These are phyloP conservation scores for Melampsora americana DNA, from an alignment of 1,284 basidiomycete species.

Conservation along the genomic window DNA sequence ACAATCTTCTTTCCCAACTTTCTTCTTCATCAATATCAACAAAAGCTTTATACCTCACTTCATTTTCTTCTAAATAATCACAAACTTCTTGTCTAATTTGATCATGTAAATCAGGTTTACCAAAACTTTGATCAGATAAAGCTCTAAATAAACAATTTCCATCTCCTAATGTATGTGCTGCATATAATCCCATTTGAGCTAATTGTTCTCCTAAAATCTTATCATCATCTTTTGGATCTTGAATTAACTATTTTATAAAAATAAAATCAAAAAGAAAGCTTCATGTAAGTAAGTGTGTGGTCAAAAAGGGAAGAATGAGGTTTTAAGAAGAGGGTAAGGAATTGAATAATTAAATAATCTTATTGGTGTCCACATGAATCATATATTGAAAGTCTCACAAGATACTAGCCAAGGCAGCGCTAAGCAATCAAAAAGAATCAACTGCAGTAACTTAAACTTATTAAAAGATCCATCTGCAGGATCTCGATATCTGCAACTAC, in stretches of 20 bases:
- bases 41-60: slow-evolving; percentile 75
- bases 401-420: too few relatives aligned
- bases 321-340: neutral
- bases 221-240: slow-evolving; percentile 33
- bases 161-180: slow-evolving; percentile 67
- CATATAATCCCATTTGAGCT: slow-evolving; percentile 46
- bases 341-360: neutral
- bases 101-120: slow-evolving; percentile 67
- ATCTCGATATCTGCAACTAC: too few relatives aligned
- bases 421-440: too few relatives aligned
- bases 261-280: neutral
- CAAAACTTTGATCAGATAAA: slow-evolving; percentile 73
- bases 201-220: slow-evolving; percentile 38
- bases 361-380: neutral
- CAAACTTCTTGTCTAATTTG: slow-evolving; percentile 72
- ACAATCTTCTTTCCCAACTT: slow-evolving; percentile 62
- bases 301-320: too few relatives aligned
- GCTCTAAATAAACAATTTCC: slow-evolving; percentile 84
- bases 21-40: slow-evolving; percentile 76
- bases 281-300: too few relatives aligned
- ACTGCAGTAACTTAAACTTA: too few relatives aligned
- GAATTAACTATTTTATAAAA: slow-evolving; percentile 13
- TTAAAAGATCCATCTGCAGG: too few relatives aligned
- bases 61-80: slow-evolving; percentile 71
- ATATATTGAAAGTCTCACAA: too few relatives aligned